phyloP scores from a whole-genome alignment of 2,329 filamentous ascomycete species.

The Harringtonia aguacate region DNA sequence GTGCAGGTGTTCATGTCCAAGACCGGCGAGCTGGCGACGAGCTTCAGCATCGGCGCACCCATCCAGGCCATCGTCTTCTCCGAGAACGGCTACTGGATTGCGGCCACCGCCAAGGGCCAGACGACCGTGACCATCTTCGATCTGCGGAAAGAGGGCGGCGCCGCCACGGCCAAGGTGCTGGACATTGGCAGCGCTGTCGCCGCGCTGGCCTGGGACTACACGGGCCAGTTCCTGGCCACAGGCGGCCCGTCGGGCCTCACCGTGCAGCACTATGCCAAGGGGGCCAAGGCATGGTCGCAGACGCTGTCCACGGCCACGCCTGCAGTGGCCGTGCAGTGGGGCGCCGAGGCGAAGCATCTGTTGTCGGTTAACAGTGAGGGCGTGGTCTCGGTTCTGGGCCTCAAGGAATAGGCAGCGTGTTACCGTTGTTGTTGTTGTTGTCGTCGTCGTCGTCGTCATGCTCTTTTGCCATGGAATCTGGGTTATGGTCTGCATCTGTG shows the following conservation, averaged over 20 bases:
- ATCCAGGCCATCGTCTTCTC: slow-evolving; percentile 76
- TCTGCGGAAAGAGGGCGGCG: slow-evolving; percentile 80
- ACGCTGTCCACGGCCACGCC: slow-evolving; percentile 66
- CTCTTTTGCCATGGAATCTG: no score
- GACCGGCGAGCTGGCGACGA: slow-evolving; percentile 64
- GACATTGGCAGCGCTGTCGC: slow-evolving; percentile 76
- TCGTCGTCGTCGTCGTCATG: no score
- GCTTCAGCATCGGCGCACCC: slow-evolving; percentile 58
- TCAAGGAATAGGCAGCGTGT: slow-evolving; percentile 36
- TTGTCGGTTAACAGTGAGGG: slow-evolving; percentile 67
- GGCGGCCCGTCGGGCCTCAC: slow-evolving; percentile 71
- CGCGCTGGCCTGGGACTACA: slow-evolving; percentile 84
- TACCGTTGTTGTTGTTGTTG: no score
- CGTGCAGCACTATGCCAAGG: slow-evolving; percentile 84
- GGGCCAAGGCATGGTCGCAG: slow-evolving; percentile 81
- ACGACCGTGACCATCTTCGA: slow-evolving; percentile 81
- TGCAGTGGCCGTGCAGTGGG: slow-evolving; percentile 69
- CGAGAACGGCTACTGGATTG: slow-evolving; percentile 95
- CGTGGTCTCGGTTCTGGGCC: slow-evolving; percentile 58
- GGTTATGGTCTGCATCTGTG: no score
- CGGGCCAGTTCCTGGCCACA: slow-evolving; percentile 81
- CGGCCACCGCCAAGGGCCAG: slow-evolving; percentile 67
- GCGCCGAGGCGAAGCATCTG: slow-evolving; percentile 60
- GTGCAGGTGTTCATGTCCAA: slow-evolving; percentile 87
- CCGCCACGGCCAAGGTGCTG: slow-evolving; percentile 70